These are phyloP conservation scores for Trichocladium antarcticum DNA, from an alignment of 495 filamentous ascomycete species.

Conservation along the genomic window DNA sequence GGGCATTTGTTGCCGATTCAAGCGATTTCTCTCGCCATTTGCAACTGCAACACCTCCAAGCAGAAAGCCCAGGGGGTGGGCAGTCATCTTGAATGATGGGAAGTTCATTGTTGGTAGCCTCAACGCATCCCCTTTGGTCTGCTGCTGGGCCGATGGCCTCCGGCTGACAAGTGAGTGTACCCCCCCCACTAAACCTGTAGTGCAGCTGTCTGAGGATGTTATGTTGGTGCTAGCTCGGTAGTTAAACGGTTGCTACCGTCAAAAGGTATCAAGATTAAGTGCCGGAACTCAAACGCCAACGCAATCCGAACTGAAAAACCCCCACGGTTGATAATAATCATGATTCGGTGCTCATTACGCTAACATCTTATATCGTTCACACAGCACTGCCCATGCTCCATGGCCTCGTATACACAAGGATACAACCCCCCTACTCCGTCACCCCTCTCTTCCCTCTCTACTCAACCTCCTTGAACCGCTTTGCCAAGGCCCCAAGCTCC, in stretches of 20 bases:
- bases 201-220: slow-evolving; percentile 1
- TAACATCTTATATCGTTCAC: not conserved
- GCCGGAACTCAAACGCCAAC: no score
- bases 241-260: no score
- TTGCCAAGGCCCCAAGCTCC: slow-evolving; percentile 23
- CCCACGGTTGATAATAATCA: not conserved
- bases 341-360: not conserved
- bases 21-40: not conserved
- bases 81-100: slow-evolving; percentile 1
- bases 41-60: not conserved
- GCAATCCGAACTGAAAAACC: no score
- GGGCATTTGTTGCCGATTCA: not conserved
- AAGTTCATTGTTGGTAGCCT: not conserved
- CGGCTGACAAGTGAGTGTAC: slow-evolving; percentile 10
- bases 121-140: not conserved
- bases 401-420: not conserved
- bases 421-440: not conserved
- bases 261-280: no score
- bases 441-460: not conserved
- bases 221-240: no score
- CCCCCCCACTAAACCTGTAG: no score
- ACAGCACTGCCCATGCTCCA: not conserved
- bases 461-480: slow-evolving; percentile 15
- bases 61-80: not conserved
- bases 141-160: not conserved